These are phyloP conservation scores for Biscogniauxia sp. DNA, from an alignment of 2,329 filamentous ascomycete species.

Conservation along the genomic window DNA sequence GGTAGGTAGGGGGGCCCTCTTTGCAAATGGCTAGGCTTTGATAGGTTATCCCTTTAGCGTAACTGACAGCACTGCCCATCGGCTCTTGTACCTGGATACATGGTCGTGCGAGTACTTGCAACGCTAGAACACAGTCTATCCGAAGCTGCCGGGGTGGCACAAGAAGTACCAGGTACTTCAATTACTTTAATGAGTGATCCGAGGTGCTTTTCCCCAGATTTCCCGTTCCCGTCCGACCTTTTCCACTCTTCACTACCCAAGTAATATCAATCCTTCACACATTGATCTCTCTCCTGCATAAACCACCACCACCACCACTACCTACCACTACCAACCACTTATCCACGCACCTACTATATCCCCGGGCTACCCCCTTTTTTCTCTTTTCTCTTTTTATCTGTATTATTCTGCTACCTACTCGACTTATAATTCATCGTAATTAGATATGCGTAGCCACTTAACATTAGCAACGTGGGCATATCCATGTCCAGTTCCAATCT, in stretches of 20 bases:
- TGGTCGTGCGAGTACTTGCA: neutral
- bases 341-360: neutral
- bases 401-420: too few relatives aligned
- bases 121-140: neutral
- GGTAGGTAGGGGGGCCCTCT: neutral
- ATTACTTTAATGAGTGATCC: neutral
- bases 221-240: neutral
- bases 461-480: neutral
- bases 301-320: too few relatives aligned
- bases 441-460: neutral
- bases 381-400: neutral
- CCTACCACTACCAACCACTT: too few relatives aligned
- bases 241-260: neutral
- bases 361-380: neutral
- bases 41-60: slow-evolving; percentile 9
- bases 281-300: too few relatives aligned
- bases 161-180: neutral
- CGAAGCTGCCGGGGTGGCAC: neutral
- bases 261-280: too few relatives aligned
- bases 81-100: neutral
- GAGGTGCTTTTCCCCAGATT: neutral
- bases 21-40: slow-evolving; percentile 17
- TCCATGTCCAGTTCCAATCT: neutral
- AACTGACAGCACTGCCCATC: neutral
- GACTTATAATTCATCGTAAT: neutral